phyloP scores from a whole-genome alignment of 257 asterid species.

The Nicotiana sylvestris region DNA sequence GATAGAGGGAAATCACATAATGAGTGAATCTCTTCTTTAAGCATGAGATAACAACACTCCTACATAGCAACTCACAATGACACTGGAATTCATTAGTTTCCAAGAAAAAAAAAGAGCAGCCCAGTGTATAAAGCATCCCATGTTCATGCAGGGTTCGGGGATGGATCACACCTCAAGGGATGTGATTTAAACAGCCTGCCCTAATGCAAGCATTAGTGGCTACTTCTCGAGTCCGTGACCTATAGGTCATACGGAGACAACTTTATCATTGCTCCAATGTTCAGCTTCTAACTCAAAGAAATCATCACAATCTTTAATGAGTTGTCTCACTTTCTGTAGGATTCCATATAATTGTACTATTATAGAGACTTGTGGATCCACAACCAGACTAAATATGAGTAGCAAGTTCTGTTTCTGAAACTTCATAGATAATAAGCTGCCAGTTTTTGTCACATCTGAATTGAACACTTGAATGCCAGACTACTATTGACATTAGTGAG shows the following conservation, averaged over 20 bases:
- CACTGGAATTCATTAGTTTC: neutral
- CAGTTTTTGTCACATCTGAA: neutral
- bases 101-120: no score
- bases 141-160: no score
- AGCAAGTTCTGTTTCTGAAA: neutral
- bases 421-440: neutral
- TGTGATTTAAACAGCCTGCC: no score
- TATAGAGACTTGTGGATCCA: neutral
- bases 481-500: neutral
- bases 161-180: no score
- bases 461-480: neutral
- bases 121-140: no score
- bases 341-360: neutral
- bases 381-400: neutral
- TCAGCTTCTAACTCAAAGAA: neutral
- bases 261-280: no score
- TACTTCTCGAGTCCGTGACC: no score
- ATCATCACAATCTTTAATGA: neutral
- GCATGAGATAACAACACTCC: neutral
- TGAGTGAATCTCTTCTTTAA: neutral
- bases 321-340: neutral
- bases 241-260: no score
- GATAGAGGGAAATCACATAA: neutral
- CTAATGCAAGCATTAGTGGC: no score
- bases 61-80: neutral